These are phyloP conservation scores for Clarireedia homoeocarpa DNA, from an alignment of 2,329 filamentous ascomycete genomes.

Conservation along the genomic window DNA sequence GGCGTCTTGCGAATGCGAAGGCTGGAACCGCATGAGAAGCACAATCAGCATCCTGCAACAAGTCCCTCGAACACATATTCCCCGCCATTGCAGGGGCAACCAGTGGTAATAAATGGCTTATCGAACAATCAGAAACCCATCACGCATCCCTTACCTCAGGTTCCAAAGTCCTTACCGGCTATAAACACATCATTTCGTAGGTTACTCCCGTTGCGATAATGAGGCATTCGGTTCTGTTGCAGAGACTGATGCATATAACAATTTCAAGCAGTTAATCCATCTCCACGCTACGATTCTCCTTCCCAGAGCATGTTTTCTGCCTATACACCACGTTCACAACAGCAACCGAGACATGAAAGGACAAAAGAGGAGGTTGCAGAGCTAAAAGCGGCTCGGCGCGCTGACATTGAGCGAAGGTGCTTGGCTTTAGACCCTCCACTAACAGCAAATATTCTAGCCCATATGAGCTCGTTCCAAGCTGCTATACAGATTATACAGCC, in stretches of 20 bases:
- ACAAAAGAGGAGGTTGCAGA: slow-evolving; percentile 56
- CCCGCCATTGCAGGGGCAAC: background rate
- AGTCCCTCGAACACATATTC: background rate
- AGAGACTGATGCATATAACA: slow-evolving; percentile 7
- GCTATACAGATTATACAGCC: slow-evolving; percentile 62
- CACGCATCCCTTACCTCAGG: slow-evolving; percentile 5
- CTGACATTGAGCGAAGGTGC: slow-evolving; percentile 66
- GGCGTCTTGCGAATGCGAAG: slow-evolving; percentile 21
- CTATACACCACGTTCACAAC: slow-evolving; percentile 21
- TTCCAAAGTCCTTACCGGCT: slow-evolving; percentile 7
- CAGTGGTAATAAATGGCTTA: background rate
- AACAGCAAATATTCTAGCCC: slow-evolving; percentile 50
- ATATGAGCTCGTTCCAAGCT: slow-evolving; percentile 67
- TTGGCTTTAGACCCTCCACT: slow-evolving; percentile 59
- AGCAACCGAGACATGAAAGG: slow-evolving; percentile 36
- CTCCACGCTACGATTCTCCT: slow-evolving; percentile 27
- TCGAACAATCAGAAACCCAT: background rate
- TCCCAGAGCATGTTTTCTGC: slow-evolving; percentile 23
- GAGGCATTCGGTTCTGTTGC: background rate
- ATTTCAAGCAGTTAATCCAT: slow-evolving; percentile 16
- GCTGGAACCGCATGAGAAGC: slow-evolving; percentile 8
- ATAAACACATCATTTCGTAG: slow-evolving; percentile 13
- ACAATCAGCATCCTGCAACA: slow-evolving; percentile 1
- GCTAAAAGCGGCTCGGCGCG: slow-evolving; percentile 54
- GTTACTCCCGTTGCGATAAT: background rate